phyloP scores from a whole-genome alignment of 1,139 yeast species.

The Zygoascus meyerae region DNA sequence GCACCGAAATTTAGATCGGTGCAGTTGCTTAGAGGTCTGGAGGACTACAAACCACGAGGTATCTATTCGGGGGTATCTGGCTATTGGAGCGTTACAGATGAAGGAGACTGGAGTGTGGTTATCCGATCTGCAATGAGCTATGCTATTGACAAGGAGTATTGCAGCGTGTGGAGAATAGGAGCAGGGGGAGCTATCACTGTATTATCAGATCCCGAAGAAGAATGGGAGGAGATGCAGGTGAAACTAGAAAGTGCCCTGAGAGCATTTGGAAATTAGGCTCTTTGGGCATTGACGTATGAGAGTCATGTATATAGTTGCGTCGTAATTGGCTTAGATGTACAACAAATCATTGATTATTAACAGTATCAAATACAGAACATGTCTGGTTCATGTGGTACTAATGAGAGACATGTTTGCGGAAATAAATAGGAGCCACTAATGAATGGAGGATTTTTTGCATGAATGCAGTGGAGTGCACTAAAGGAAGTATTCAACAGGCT shows the following conservation, averaged over 20 bases:
- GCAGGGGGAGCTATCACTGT: slow-evolving; percentile 99
- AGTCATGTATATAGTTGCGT: too few relatives aligned
- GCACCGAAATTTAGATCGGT: slow-evolving; percentile 96
- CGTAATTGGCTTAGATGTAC: too few relatives aligned
- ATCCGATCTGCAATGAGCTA: slow-evolving; percentile 80
- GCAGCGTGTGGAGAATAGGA: slow-evolving; percentile 69
- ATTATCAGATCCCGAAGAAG: slow-evolving; percentile 70
- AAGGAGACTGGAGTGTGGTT: slow-evolving; percentile 94
- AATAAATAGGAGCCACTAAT: too few relatives aligned
- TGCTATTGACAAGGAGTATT: slow-evolving; percentile 41
- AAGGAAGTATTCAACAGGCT: slow-evolving; percentile 67
- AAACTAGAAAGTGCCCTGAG: slow-evolving; percentile 67
- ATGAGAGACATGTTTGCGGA: too few relatives aligned
- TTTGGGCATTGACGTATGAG: neutral
- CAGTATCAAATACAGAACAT: too few relatives aligned
- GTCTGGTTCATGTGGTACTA: too few relatives aligned
- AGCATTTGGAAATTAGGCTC: slow-evolving; percentile 30
- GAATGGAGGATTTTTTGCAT: too few relatives aligned
- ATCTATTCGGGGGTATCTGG: slow-evolving; percentile 94
- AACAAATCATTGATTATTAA: too few relatives aligned
- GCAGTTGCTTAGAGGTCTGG: slow-evolving; percentile 61
- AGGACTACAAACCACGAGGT: slow-evolving; percentile 57
- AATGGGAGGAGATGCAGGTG: slow-evolving; percentile 87
- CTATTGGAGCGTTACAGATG: slow-evolving; percentile 85
- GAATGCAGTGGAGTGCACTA: too few relatives aligned